Base-by-base conservation (phyloP, 257 asterid genomes). In the Pogostemon cablin region DNA sequence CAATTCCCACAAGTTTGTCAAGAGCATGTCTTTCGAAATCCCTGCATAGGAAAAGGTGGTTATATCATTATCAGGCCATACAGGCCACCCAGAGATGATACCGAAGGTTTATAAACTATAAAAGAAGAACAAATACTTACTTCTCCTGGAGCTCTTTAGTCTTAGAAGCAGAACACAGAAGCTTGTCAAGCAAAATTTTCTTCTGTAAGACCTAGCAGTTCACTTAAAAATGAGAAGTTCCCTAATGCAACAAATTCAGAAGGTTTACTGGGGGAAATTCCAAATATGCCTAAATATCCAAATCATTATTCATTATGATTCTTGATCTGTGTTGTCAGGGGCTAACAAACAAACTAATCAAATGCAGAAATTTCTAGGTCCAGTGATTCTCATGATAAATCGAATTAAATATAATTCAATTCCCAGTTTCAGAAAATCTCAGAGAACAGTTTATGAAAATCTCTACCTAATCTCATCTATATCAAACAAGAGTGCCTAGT, bases 1-100 rank as follows among this genome's bases (percentile, higher is more conserved):
- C 96, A 90, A 89, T 92, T 71, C 46, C 87, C 65, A 86, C 85
- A 48, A 92, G 95, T 78, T 90, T 88, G 77, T 87, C 86, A 79
- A 92, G 88, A 60, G 96, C 96, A 38, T 34, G 75, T 77, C 62
- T 85, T 84, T 89, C 96, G 59, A 89, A 92, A 65, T 85, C 90
- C 88, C 98, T 92, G 72, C 32, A 79, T 41, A 79, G 46, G 79
- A 69, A 40, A 65, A 74, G 78, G 56, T 66, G 78, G 50, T 73
- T 53, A 59, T 52, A 77, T 77, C 67, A 78, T 48, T 53, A 79
- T 60, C 70, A 74, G 17, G 70, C 46, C 12, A 43, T 5, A 69
- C 8, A 68, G 7, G 61, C 75, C 49, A 47, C 12, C 58, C 67
- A 39, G 48, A 71, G 9, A 79, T 62, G 57, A 72, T 15, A 74